Base-by-base conservation (phyloP, 176 grass and related monocot genomes). In the Eragrostis curvula region DNA sequence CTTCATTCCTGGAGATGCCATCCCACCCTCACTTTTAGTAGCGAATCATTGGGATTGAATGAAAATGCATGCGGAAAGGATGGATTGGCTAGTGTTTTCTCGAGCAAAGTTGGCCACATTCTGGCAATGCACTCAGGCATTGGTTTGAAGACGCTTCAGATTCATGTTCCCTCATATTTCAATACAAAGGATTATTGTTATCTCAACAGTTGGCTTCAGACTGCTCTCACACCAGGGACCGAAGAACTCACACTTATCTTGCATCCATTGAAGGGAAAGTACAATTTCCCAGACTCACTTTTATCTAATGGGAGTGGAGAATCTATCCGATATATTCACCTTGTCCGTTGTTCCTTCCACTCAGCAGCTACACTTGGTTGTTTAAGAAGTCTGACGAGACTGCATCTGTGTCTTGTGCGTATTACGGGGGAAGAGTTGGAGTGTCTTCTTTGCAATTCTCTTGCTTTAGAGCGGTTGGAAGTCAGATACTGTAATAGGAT, bases 281-380 rank as follows among this genome's bases (percentile, higher is more conserved):
- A 74, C 11, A 74, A n/a, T 9, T 74, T 74, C 18, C 71, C 71
- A 56, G 40, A 6, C 29, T 57, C 71, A 74, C 49, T 74, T 40
- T 21, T 74, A n/a, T 74, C 50, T 4, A 57, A 74, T 74, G 71
- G 71, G 10, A 74, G 29, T 40, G 71, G 71, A 74, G 71, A 74
- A 32, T 57, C 71, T 9, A 56, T 74, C 12, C 51, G 0, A 23
- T 74, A 4, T 56, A 51, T 74, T 4, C 32, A 41, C 18, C 11
- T 74, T 24, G 10, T 0, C 2, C 1, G 18, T 75, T 58, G 72
- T 5, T 41, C 72, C 51, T 57, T 75, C 6, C 72, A 21, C 3
- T 21, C 51, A 9, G 14, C 32, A 42, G 12, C 20, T 24, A 3
- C 2, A 6, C 73, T 75, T 75, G 30, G 32, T 75, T 55, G 71